A percentile compares a stretch with the other conserved stretches of the same genome.
phyloP scores from a whole-genome alignment of 768 basidiomycete species.

The Suillus hirtellus region DNA sequence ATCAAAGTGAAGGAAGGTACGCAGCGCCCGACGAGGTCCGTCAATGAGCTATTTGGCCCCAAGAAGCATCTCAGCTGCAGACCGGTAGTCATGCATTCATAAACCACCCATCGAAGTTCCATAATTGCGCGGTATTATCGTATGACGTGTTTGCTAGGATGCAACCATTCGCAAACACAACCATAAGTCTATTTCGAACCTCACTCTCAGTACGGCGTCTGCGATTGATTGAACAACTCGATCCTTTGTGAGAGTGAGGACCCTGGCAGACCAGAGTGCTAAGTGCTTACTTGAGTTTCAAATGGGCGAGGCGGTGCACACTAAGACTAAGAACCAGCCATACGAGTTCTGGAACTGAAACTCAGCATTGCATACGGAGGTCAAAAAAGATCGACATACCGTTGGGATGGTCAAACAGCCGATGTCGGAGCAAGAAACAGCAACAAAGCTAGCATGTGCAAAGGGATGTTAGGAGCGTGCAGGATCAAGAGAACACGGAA shows the following conservation, averaged over 20 bases:
- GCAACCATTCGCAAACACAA: neutral
- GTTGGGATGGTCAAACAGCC: neutral
- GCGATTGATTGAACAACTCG: neutral
- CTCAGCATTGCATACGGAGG: neutral
- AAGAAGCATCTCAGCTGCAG: slow-evolving; percentile 35
- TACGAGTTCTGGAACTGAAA: neutral
- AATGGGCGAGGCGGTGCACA: neutral
- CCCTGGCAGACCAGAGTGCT: neutral
- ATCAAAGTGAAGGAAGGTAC: slow-evolving; percentile 32
- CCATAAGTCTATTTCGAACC: neutral
- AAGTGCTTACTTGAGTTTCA: neutral
- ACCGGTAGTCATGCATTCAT: slow-evolving; percentile 15
- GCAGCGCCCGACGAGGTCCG: slow-evolving; percentile 39
- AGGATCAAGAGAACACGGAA: neutral
- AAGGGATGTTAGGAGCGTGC: neutral
- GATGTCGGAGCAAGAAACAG: neutral
- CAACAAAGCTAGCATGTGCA: neutral
- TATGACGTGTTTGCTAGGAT: neutral
- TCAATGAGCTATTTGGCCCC: slow-evolving; percentile 28
- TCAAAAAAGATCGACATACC: neutral
- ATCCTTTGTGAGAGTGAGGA: neutral
- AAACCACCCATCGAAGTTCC: too few species aligned
- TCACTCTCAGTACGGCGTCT: neutral
- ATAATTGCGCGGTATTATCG: neutral
- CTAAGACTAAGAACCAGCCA: neutral